These are phyloP conservation scores for Pichia cabralensis DNA, from an alignment of 805 yeast genomes.

Conservation along the genomic window DNA sequence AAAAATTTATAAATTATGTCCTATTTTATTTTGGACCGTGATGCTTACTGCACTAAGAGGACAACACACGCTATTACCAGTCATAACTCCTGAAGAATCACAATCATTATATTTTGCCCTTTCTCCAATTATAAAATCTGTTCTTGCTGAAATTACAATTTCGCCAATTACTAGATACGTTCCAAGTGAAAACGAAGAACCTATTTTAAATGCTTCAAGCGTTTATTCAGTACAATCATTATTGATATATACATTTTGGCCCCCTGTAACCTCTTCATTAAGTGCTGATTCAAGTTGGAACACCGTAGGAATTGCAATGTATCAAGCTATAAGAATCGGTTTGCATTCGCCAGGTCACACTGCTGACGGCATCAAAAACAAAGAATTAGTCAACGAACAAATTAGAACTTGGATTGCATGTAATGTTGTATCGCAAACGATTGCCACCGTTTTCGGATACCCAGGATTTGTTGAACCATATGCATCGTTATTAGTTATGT, in stretches of 20 bases:
- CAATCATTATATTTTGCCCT: conserved; percentile 44
- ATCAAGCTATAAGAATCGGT: conserved; percentile 88
- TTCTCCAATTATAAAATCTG: conserved; percentile 61
- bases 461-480: conserved; percentile 89
- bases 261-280: conserved; percentile 86
- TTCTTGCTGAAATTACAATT: conserved; percentile 79
- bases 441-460: conserved; percentile 89
- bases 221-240: conserved; percentile 94
- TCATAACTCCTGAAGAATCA: conserved; percentile 17
- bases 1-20: conserved; percentile 65
- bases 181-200: conserved; percentile 71
- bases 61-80: conserved; percentile 25
- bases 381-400: conserved; percentile 58
- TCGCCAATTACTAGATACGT: conserved; percentile 81
- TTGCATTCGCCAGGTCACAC: conserved; percentile 70
- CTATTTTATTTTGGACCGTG: conserved; percentile 89
- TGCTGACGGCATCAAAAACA: conserved; percentile 37
- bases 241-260: conserved; percentile 85
- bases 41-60: conserved; percentile 78
- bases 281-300: conserved; percentile 96
- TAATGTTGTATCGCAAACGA: conserved; percentile 79
- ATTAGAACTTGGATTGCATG: conserved; percentile 89
- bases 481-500: conserved; percentile 35
- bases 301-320: conserved; percentile 85
- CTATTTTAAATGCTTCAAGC: conserved; percentile 77